Evolutionary conservation across 768 basidiomycete genomes (phyloP), one percentile per base, ranked within the genome.

Genomic region (Pleurotus sapidus): DNA sequence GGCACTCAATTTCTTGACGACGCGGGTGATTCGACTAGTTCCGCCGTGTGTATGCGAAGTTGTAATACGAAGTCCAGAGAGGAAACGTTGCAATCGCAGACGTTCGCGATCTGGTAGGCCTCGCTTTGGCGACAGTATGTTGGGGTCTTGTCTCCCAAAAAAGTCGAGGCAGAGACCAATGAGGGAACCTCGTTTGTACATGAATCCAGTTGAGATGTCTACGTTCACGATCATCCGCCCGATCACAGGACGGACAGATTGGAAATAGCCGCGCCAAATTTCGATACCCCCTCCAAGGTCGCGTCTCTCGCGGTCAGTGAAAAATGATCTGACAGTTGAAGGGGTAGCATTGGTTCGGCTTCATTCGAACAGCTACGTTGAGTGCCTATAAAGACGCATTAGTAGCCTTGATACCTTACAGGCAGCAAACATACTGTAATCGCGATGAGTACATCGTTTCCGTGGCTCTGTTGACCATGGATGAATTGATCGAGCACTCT

Each of bases 211-310:
- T 0, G 86, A 83, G 47, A 91, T 88, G 59, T 93, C 91, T 60
- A 93, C 78, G 57, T 92, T 93, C 61, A 92, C 74, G 24, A 91
- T 68, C 63, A 93, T 79, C 0, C 73, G 72, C 0, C 84, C 84
- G 15, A 84, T 77, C 0, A 81, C 82, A 3, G 90, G 89, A 18
- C 91, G 78, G 11, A 91, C 79, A 0, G 87, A 88, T 65, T 92
- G 91, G 70, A 93, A 92, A 56, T 88, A 91, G 0, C 91, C 91
- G 3, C 90, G 78, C 89, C 89, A 89, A 0, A 91, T 76, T 12
- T 83, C 78, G 3, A 93, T 75, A 0, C 91, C 90, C 0, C 68
- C 65, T 0, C 89, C 87, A 23, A 91, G 75, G 25, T 70, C 63
- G 46, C 73, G 78, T 7, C 71, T 77, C 51, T 84, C 88, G 1